Percentiles rank a stretch among this genome's conserved stretches.
Evolutionary conservation across 192 early-diverging fungal species (phyloP).

Genomic region (Coemansia interrupta): DNA sequence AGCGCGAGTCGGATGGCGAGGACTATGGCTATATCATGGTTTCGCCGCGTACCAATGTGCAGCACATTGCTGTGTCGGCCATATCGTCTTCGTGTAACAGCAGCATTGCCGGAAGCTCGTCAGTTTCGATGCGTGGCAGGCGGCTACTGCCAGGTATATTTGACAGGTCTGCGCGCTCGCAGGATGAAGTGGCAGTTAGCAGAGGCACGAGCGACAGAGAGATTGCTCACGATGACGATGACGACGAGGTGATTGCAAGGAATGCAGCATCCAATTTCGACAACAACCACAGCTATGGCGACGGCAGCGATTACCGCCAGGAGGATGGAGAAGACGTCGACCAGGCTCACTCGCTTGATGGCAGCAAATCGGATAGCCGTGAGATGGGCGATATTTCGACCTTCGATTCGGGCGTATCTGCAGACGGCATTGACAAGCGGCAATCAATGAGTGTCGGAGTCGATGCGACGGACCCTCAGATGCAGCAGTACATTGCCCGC

Average conservation of each 20-base stretch:
- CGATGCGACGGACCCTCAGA: constrained; percentile 14
- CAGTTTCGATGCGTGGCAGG: constrained; percentile 6
- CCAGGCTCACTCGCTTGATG: constrained; percentile 3
- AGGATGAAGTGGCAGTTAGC: neutral
- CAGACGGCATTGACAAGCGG: constrained; percentile 5
- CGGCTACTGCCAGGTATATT: constrained; percentile 4
- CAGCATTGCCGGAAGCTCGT: constrained; percentile 10
- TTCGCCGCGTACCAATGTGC: constrained; percentile 45
- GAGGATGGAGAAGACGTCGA: constrained; percentile 6
- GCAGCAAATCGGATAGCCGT: neutral
- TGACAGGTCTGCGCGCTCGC: constrained; percentile 12
- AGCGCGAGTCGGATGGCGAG: constrained; percentile 36
- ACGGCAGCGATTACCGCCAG: neutral
- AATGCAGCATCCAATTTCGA: neutral
- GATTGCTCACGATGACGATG: constrained; percentile 22
- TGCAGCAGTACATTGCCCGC: constrained; percentile 21
- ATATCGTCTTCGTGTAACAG: constrained; percentile 20
- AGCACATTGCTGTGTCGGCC: constrained; percentile 23
- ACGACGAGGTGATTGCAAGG: neutral
- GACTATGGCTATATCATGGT: constrained; percentile 55
- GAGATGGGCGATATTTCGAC: neutral
- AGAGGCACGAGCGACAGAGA: constrained; percentile 8
- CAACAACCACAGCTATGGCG: constrained; percentile 2
- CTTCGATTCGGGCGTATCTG: neutral
- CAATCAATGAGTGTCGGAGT: constrained; percentile 29